These are phyloP conservation scores for Epichloe sylvatica DNA, from an alignment of 2,329 filamentous ascomycete genomes.

Conservation along the genomic window DNA sequence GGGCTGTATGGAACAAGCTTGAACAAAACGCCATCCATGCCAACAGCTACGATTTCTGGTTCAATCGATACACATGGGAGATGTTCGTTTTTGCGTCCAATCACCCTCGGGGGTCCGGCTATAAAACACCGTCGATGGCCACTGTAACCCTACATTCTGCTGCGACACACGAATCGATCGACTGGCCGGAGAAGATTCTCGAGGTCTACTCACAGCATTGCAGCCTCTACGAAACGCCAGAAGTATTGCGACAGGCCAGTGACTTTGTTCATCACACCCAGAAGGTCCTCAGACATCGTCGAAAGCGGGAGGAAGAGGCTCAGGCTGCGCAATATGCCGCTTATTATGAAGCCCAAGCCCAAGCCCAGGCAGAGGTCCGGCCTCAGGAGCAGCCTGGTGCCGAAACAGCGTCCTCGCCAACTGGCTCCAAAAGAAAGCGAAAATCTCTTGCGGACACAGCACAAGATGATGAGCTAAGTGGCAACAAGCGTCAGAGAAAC, in stretches of 20 bases:
- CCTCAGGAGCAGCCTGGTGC: conserved; percentile 9
- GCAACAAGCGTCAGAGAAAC: conserved; percentile 53
- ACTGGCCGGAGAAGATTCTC: conserved; percentile 65
- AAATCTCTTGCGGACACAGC: conserved; percentile 38
- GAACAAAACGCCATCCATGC: conserved; percentile 48
- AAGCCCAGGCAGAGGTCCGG: conserved; percentile 9
- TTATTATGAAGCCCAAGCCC: conserved; percentile 20
- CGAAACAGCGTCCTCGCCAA: conserved; percentile 21
- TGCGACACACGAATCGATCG: conserved; percentile 45
- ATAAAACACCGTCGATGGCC: conserved; percentile 52
- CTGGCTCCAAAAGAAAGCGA: conserved; percentile 58
- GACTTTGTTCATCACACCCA: conserved; percentile 58
- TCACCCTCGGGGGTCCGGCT: conserved; percentile 28
- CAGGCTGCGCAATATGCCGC: conserved; percentile 39
- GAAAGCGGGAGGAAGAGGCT: conserved; percentile 50
- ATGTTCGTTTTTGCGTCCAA: conserved; percentile 46
- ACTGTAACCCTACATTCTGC: conserved; percentile 66
- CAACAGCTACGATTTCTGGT: conserved; percentile 85
- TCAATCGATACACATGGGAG: conserved; percentile 85
- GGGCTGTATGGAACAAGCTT: conserved; percentile 63
- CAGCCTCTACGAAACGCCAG: conserved; percentile 75
- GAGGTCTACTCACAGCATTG: conserved; percentile 67
- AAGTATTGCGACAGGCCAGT: conserved; percentile 58
- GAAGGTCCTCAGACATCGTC: conserved; percentile 48
- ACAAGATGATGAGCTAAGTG: conserved; percentile 24